Percentiles rank a stretch among this genome's conserved stretches.
Evolutionary conservation across 306 rosid species (phyloP).

Genomic region (Medicago ruthenica): DNA sequence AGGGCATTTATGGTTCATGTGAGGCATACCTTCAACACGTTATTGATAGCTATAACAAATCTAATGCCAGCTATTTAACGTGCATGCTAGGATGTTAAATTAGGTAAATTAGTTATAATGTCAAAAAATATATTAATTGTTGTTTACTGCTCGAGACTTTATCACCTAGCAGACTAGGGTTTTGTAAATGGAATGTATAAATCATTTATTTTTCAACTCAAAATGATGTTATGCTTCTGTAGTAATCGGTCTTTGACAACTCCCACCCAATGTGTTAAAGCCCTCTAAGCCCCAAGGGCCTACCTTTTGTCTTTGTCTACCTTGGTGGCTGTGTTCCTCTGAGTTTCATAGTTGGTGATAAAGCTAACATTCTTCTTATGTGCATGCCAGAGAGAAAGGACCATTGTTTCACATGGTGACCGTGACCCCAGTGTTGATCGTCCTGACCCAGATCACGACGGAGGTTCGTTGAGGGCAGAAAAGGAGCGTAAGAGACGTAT

Average conservation of each 20-base stretch:
- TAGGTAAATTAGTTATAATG: constrained; percentile 37
- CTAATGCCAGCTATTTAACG: constrained; percentile 19
- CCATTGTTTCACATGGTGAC: constrained; percentile 67
- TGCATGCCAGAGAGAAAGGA: constrained; percentile 77
- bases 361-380: constrained; percentile 43
- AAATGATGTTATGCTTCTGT: constrained; percentile 30
- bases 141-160: constrained; percentile 23
- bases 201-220: constrained; percentile 24
- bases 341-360: constrained; percentile 43
- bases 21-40: neutral
- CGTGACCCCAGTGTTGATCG: constrained; percentile 88
- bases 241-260: constrained; percentile 1
- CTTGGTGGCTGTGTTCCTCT: constrained; percentile 8
- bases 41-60: constrained; percentile 20
- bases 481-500: constrained; percentile 82
- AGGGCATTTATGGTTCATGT: constrained; percentile 11
- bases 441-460: constrained; percentile 82
- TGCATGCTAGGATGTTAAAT: constrained; percentile 38
- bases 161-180: constrained; percentile 34
- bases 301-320: neutral
- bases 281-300: neutral
- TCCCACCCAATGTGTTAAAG: constrained; percentile 27
- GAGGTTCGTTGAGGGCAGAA: constrained; percentile 66
- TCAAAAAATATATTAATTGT: constrained; percentile 8
- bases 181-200: constrained; percentile 32